Base-by-base conservation (phyloP, 2,329 filamentous ascomycete species). In the Ascomycota sp. region DNA sequence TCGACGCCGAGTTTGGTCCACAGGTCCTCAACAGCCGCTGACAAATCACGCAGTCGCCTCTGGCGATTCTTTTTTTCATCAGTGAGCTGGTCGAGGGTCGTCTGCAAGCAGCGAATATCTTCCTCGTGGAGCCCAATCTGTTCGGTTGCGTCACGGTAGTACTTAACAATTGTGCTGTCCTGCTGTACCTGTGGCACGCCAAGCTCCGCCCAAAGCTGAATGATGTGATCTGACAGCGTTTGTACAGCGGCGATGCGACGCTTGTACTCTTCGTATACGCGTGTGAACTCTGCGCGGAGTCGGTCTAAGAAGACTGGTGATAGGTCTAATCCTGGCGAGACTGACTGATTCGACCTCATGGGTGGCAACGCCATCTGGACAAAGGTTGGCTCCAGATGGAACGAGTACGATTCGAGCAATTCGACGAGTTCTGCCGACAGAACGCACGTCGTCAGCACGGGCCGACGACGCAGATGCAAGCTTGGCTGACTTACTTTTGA, bases 191-290 rank as follows among this genome's bases (percentile, higher is more conserved):
- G 85, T 0, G 89, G 85, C 2, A 80, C 92, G 26, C 89, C 89
- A 8, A 98, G 69, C 51, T 98, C 89, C 0, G 81, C 86, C 85
- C 89, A 98, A 0, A 98, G 65, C 41, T 82, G 78, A 43, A 98
- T 89, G 35, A 93, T 86, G 36, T 89, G 73, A 43, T 93, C 79
- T 25, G 72, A 74, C 3, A 81, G 53, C 13, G 71, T 55, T 50
- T 81, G 72, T 10, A 95, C 83, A 0, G 69, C 70, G 20, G 67
- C 65, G 27, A 93, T 63, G 28, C 89, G 79, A 39, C 74, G 77
- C 26, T 75, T 82, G 54, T 95, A 98, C 56, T 98, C 91, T 45
- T 95, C 83, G 52, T 95, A 95, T 13, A 98, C 81, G 35, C 83
- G 72, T 8, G 81, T 82, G 47, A 95, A 98, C 52, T 98, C 89